Evolutionary conservation across 768 basidiomycete species (phyloP), one percentile per base, ranked within the genome.

Genomic region (Podaxis mareebaensis): DNA sequence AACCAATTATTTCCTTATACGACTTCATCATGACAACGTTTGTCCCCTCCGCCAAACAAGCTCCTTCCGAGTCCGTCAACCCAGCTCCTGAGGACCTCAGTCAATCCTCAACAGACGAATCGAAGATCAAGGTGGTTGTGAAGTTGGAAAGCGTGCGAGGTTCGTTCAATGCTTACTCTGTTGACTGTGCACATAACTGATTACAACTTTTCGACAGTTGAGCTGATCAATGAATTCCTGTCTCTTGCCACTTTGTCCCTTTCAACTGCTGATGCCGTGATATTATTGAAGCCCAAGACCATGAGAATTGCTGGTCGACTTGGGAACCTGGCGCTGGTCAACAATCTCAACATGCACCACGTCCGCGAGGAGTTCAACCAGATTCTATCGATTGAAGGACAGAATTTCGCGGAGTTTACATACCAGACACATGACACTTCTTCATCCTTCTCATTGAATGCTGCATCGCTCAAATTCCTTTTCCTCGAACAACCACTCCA

Each of bases 11-110:
- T 40, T 83, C 90, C 1, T 75, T 98, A 22, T 99, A 98, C 75
- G 95, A 99, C 76, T 98, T 96, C 77, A 86, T 99, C 74, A 96
- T 99, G 90, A 90, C 92, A 2, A 98, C 97, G 0, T 99, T 99
- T 74, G 92, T 94, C 10, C 86, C 90, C 8, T 49, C 60, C 1
- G 40, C 28, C 20, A 36, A 46, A 20, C 58, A 40, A 24, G 3
- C 46, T 38, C 39, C 60, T 24, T 28, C 51, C 51, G 48, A 48
- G n/a, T 28, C 60, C 15, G 15, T 17, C 15, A 55, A 26, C 54
- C 28, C 40, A 4, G 20, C n/a, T 46, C 20, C 57, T 26, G 17
- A 36, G 12, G 64, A 51, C 17, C 20, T 11, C 15, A 38, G n/a
- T 13, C 61, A 36, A 26, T 20, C 53, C 5, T 22, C 54, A 13